Evolutionary conservation across 2,329 filamentous ascomycete genomes (phyloP).

Genomic region (Beauveria brongniartii): DNA sequence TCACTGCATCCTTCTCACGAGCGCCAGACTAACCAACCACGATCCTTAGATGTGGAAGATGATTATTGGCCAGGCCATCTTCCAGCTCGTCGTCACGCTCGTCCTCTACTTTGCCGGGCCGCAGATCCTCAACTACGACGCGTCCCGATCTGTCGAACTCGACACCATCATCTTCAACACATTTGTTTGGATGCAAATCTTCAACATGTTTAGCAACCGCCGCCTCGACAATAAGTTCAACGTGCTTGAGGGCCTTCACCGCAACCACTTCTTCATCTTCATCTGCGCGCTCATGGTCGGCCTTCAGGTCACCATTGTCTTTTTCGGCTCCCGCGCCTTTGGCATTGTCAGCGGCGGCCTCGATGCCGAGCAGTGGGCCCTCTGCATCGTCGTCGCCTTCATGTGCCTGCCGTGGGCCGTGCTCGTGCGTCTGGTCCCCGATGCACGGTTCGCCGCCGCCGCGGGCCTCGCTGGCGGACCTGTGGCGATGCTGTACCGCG

Average conservation of each 20-base stretch:
- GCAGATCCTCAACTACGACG: slow-evolving; percentile 43
- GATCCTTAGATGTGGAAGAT: slow-evolving; percentile 52
- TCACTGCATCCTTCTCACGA: not conserved
- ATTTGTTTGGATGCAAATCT: slow-evolving; percentile 67
- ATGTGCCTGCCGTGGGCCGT: slow-evolving; percentile 69
- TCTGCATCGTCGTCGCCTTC: slow-evolving; percentile 68
- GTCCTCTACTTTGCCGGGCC: slow-evolving; percentile 53
- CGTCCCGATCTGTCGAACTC: slow-evolving; percentile 36
- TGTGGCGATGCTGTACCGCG: slow-evolving; percentile 1
- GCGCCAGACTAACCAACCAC: not conserved
- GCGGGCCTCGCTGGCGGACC: slow-evolving; percentile 7
- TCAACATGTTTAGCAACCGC: slow-evolving; percentile 77
- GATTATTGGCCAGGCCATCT: slow-evolving; percentile 54
- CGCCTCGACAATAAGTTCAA: slow-evolving; percentile 83
- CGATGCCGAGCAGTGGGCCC: slow-evolving; percentile 68
- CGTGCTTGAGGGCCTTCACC: slow-evolving; percentile 72
- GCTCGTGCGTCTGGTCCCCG: slow-evolving; percentile 66
- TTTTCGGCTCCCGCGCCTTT: slow-evolving; percentile 70
- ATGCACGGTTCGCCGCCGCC: slow-evolving; percentile 34
- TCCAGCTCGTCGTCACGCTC: slow-evolving; percentile 51
- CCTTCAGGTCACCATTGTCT: slow-evolving; percentile 78
- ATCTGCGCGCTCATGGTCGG: slow-evolving; percentile 79
- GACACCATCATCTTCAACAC: slow-evolving; percentile 61
- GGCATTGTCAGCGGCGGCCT: slow-evolving; percentile 46
- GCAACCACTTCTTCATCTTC: slow-evolving; percentile 72